Evolutionary conservation across 768 basidiomycete genomes (phyloP), one percentile per base, ranked within the genome.

Genomic region (Kwoniella pini): DNA sequence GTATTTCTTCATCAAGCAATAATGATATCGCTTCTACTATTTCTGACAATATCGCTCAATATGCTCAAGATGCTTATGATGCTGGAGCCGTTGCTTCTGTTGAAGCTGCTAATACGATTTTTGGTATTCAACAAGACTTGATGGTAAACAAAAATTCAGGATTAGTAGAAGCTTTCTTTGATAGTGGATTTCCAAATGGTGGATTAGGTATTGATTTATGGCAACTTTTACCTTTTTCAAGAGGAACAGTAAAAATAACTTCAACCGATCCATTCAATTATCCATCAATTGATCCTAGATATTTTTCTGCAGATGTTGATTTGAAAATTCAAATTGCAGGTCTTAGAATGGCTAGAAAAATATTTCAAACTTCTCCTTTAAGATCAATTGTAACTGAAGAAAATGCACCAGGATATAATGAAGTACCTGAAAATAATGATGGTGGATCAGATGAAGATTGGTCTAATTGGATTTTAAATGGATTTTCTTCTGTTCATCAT

Each of bases 261-360:
- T 83, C 84, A 5, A 79, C 81, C n/a, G 82, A 84, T 58, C 80
- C 85, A 1, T 89, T 88, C 77, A 83, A 84, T 60, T 68, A 80
- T 24, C 86, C 86, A 5, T 71, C 82, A 43, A 84, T 89, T 70
- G 85, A 89, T 75, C 88, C 88, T 4, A 77, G 82, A 60, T 88
- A 88, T 76, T 83, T 87, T 54, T 62, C 69, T 22, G 74, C 71
- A 7, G 71, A 71, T 6, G 69, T 70, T 55, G 74, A 75, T 54
- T 69, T 70, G 31, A 64, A 75, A 36, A 72, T 75, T 36, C 68
- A 70, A 54, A 59, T 48, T 31, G 66, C 66, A 31, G 87, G 84
- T 30, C 73, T 86, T 56, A 85, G 85, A 76, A 81, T 87, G 51
- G 85, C 83, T 13, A 82, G 87, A 28, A 81, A 71, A 54, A 70